Base-by-base conservation (phyloP, 2,329 filamentous ascomycete species). In the Pseudogymnoascus sp. region DNA sequence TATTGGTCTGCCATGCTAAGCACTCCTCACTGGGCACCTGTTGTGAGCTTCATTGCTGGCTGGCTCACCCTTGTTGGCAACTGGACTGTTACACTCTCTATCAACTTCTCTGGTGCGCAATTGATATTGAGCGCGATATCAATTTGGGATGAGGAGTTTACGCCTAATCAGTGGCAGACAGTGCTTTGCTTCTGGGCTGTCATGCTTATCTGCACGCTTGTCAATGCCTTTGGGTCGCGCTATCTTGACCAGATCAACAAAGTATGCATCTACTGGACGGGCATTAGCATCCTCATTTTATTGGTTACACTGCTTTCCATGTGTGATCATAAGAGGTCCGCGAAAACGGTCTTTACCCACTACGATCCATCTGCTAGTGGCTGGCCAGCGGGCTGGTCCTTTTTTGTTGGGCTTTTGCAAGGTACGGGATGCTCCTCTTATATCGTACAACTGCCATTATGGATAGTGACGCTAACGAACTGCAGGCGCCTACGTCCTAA, bases 41-140 rank as follows among this genome's bases (percentile, higher is more conserved):
- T 89, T 61, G 84, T 87, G 58, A 85, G 81, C 8, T 90, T 87
- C 79, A 83, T 89, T 28, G 88, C 87, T 4, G 88, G 88, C 12
- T 90, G 88, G 87, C 72, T 89, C 62, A 89, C 86, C 0, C 77
- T 90, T 0, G 86, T 90, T 1, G 88, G 88, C 0, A 90, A 90
- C 72, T 90, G 87, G 87, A 90, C 87, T 25, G 78, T 80, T 16
- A 79, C 79, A 0, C 74, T 85, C 16, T 82, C 79, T 40, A 90
- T 91, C 74, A 89, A 88, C 71, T 91, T 91, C 70, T 83, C 81
- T 5, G 91, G 89, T 3, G 88, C 86, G 0, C 83, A 91, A 63
- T 62, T 88, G 23, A 85, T 88, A 63, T 77, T 90, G 18, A 84
- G 81, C 59, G 86, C 87, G 1, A 88, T 90, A 65, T 81, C 83